Conservation (phyloP, 2,329 filamentous ascomycete genomes). For the Orbilia quercus region DNA sequence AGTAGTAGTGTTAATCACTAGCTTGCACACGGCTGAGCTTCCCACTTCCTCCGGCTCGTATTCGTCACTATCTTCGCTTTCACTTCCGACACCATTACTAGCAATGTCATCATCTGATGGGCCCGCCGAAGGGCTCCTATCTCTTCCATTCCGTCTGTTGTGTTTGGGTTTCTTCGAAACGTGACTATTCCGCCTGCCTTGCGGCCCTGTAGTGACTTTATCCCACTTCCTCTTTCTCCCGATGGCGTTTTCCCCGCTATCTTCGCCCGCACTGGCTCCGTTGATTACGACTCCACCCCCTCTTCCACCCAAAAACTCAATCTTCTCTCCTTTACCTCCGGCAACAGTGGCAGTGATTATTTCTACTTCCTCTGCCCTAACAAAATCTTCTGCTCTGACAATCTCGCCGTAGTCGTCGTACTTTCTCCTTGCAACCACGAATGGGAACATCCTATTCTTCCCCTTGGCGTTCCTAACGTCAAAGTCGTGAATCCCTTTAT, state of each 20-base stretch:
- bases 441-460: constrained; percentile 89
- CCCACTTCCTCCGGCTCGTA: constrained; percentile 56
- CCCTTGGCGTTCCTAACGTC: constrained; percentile 92
- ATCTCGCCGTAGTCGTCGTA: constrained; percentile 93
- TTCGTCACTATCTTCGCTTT: constrained; percentile 55
- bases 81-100: constrained; percentile 1
- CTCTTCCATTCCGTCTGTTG: constrained; percentile 59
- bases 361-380: constrained; percentile 88
- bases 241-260: constrained; percentile 63
- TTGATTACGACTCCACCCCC: constrained; percentile 43
- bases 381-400: constrained; percentile 92
- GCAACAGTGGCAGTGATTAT: constrained; percentile 71
- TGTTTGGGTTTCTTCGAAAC: constrained; percentile 58
- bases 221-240: constrained; percentile 97
- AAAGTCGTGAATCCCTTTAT: constrained; percentile 91
- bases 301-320: constrained; percentile 63
- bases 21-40: constrained; percentile 76
- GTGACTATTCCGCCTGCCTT: constrained; percentile 33
- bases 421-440: constrained; percentile 80
- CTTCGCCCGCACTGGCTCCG: constrained; percentile 9
- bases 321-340: constrained; percentile 55
- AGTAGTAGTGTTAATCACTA: constrained; percentile 73
- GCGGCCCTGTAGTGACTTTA: constrained; percentile 66
- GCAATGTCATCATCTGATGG: constrained; percentile 22
- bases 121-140: constrained; percentile 21